Conservation (phyloP, 1,284 basidiomycete genomes). For the Fomitopsis schrenkii region DNA sequence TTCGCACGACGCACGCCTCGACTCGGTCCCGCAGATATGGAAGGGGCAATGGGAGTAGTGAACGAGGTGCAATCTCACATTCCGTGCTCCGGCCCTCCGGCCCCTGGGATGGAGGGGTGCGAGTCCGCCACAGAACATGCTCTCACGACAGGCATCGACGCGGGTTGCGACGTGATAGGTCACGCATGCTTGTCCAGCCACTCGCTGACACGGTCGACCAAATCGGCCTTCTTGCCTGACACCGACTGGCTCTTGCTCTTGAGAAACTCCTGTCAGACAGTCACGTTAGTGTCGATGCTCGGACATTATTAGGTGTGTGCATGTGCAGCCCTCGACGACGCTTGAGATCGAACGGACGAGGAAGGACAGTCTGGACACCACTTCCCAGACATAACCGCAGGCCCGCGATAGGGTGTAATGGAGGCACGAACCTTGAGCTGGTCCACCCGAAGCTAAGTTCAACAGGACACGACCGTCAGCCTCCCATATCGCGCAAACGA, state of each 20-base stretch:
- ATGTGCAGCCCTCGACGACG: not conserved
- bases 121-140: not conserved
- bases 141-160: not conserved
- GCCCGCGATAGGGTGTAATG: not conserved
- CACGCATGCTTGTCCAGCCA: conserved; percentile 50
- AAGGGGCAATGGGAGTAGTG: not conserved
- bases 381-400: not conserved
- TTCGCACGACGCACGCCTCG: conserved; percentile 5
- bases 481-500: not conserved
- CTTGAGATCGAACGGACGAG: not conserved
- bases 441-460: conserved; percentile 63
- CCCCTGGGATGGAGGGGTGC: not conserved
- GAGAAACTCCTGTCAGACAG: conserved; percentile 53
- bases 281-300: not conserved
- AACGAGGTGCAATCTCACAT: not conserved
- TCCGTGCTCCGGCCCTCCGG: not conserved
- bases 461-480: not conserved
- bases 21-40: conserved; percentile 4
- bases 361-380: not conserved
- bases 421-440: conserved; percentile 60
- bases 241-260: conserved; percentile 55
- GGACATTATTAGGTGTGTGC: not conserved
- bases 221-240: conserved; percentile 67
- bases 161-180: not conserved
- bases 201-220: conserved; percentile 57